These are phyloP conservation scores for Colletotrichum noveboracense DNA, from an alignment of 2,329 filamentous ascomycete species.

Conservation along the genomic window DNA sequence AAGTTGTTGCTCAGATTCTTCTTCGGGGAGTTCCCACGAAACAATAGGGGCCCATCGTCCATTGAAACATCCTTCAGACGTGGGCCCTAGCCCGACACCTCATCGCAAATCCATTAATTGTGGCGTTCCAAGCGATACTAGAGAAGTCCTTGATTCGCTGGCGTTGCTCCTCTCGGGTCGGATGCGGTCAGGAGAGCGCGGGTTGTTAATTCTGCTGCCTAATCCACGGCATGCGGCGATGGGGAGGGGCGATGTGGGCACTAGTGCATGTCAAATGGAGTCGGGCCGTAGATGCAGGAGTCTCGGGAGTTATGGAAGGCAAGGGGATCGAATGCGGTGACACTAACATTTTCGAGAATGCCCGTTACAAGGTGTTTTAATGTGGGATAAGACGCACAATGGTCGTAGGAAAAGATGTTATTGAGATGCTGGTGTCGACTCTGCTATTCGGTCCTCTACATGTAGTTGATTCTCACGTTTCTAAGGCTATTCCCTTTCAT, in stretches of 20 bases:
- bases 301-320: not conserved
- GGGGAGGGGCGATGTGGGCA: not conserved
- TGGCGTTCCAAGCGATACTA: not conserved
- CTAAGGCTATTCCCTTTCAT: not conserved
- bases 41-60: not conserved
- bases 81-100: not conserved
- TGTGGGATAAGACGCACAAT: not conserved
- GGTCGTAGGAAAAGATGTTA: not conserved
- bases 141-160: not conserved
- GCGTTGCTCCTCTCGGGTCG: not conserved
- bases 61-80: not conserved
- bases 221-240: not conserved
- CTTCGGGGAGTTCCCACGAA: not conserved
- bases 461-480: not conserved
- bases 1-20: not conserved
- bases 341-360: not conserved
- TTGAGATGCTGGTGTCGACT: not conserved
- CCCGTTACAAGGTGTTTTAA: not conserved
- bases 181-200: not conserved
- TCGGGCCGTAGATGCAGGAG: not conserved
- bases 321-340: not conserved
- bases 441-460: not conserved
- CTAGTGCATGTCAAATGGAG: not conserved
- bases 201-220: slow-evolving; percentile 15
- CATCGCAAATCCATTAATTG: not conserved